Percentiles rank a stretch among this genome's conserved stretches.
Conservation (phyloP, 129 eudicot species). For the Arctium minus region DNA sequence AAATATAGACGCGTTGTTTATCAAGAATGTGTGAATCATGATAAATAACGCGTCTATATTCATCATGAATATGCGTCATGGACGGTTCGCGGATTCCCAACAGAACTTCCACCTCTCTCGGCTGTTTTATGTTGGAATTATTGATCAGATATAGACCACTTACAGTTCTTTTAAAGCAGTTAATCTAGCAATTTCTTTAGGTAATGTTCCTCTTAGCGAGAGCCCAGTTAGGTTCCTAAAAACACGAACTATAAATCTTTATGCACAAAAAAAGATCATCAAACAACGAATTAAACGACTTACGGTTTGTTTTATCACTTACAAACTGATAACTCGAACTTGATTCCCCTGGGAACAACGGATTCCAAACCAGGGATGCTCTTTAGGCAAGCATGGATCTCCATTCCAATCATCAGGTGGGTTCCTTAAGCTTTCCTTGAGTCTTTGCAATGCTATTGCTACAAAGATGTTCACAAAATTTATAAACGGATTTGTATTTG, state of each 20-base stretch:
- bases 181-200: conserved; percentile 41
- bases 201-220: conserved; percentile 56
- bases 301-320: conserved; percentile 28
- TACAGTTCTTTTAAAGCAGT: conserved; percentile 58
- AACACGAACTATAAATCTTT: not conserved
- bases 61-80: too few species aligned
- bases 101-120: too few species aligned
- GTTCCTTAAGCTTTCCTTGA: conserved; percentile 42
- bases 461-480: not conserved
- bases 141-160: conserved; percentile 21
- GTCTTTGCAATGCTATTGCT: conserved; percentile 52
- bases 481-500: not conserved
- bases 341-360: conserved; percentile 38
- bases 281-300: not conserved
- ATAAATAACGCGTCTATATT: too few species aligned
- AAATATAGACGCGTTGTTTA: too few species aligned
- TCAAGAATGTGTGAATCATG: too few species aligned
- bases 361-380: conserved; percentile 74
- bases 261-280: not conserved
- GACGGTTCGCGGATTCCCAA: too few species aligned
- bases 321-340: conserved; percentile 59
- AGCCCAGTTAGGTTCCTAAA: conserved; percentile 65
- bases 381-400: conserved; percentile 87
- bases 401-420: conserved; percentile 76
- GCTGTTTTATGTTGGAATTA: not conserved